phyloP scores from a whole-genome alignment of 2,329 filamentous ascomycete genomes.

The Aaosphaeria pasadenensis region DNA sequence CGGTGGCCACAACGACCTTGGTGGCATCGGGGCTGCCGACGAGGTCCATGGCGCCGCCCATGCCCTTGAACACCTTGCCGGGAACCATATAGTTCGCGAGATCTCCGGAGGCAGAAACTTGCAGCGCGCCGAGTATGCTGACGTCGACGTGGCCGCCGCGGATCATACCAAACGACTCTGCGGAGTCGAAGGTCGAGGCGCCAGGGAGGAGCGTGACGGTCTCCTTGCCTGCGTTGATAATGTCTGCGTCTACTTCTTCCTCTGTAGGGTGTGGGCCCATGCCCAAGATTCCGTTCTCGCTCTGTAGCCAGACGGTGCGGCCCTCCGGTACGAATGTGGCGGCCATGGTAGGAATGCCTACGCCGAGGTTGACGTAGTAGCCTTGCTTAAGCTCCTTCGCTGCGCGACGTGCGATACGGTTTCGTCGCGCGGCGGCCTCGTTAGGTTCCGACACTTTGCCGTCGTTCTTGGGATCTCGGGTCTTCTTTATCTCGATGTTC shows the following conservation, averaged over 20 bases:
- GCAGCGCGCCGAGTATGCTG: conserved; percentile 87
- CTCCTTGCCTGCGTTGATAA: conserved; percentile 93
- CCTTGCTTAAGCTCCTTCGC: conserved; percentile 93
- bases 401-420: conserved; percentile 77
- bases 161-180: conserved; percentile 94
- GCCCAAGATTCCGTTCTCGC: conserved; percentile 46
- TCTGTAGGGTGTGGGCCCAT: conserved; percentile 48
- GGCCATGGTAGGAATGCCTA: conserved; percentile 89
- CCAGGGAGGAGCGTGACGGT: conserved; percentile 82
- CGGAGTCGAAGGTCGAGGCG: conserved; percentile 77
- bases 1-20: conserved; percentile 90
- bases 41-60: conserved; percentile 88
- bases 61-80: conserved; percentile 82
- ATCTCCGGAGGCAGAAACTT: conserved; percentile 76
- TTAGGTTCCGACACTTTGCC: conserved; percentile 9
- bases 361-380: conserved; percentile 90
- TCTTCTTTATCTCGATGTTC: conserved; percentile 62
- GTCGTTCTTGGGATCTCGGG: conserved; percentile 16
- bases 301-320: conserved; percentile 62
- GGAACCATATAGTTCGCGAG: conserved; percentile 92
- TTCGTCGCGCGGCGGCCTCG: conserved; percentile 46
- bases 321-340: conserved; percentile 65
- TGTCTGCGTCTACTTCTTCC: conserved; percentile 76
- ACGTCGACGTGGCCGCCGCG: conserved; percentile 80
- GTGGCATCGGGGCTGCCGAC: conserved; percentile 78